Evolutionary conservation across 176 grass and related monocot species (phyloP), one percentile per base, ranked within the genome.

Genomic region (Aegilops speltoides): DNA sequence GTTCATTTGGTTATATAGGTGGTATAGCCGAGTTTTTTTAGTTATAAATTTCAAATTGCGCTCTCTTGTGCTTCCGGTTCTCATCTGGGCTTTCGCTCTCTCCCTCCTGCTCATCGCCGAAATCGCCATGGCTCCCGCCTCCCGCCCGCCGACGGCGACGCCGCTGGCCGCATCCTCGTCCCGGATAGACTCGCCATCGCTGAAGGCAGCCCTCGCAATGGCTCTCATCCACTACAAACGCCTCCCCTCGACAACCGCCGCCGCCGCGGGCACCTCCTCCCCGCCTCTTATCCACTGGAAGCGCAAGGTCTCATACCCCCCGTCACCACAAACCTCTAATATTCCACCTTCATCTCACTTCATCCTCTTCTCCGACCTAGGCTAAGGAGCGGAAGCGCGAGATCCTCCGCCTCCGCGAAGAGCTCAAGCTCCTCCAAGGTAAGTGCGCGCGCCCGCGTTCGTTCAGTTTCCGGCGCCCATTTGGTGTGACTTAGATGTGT

Each of bases 321-420:
- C 37, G 10, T 3, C 10, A 31, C 13, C 37, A 24, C 38, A 38
- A 87, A 60, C 37, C 68, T 64, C 82, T 88, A 88, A 86, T 64
- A 86, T 64, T 32, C 54, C 25, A 29, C 64, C 25, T 64, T 40
- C 68, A 84, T 37, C 52, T 83, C 77, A 50, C 61, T 33, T 1
- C 13, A 17, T 57, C 56, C 45, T 28, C 34, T 36, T 29, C 68
- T 64, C 43, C 52, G 32, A 9, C 64, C 15, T 32, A 95, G 96
- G 93, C 93, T 74, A 98, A 94, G 91, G 93, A 98, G 23, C 85
- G 96, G 84, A 98, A 98, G 93, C 79, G 79, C 78, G 91, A 98
- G 87, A 87, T 98, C 23, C 79, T 91, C 75, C 88, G 66, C 62
- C 90, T 98, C 74, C 87, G 91, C n/a, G 91, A 98, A 88, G 95